Evolutionary conservation across 345 rosid genomes (phyloP).

Genomic region (Brassica carinata): DNA sequence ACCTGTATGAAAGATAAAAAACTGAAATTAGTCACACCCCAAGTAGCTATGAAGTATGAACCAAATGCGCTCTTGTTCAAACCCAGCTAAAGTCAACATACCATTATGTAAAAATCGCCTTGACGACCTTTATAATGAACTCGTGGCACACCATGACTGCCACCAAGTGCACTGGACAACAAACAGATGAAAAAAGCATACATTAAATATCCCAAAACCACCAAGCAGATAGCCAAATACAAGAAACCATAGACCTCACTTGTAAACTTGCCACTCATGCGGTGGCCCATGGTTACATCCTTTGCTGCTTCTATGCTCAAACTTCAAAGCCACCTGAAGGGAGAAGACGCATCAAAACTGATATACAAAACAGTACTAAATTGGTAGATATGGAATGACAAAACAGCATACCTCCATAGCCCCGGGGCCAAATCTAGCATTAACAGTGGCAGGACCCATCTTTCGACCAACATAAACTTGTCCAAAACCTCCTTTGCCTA

Average conservation of each 20-base stretch:
- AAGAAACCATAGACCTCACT: conserved; percentile 48
- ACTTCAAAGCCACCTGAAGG: conserved; percentile 83
- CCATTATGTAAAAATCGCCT: conserved; percentile 88
- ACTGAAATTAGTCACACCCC: not conserved
- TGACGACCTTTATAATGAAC: conserved; percentile 86
- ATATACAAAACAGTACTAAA: not conserved
- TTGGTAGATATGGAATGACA: not conserved
- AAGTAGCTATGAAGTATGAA: not conserved
- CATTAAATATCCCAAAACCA: not conserved
- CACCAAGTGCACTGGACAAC: conserved; percentile 71
- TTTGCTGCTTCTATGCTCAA: conserved; percentile 95
- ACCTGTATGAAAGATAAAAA: conserved; percentile 50
- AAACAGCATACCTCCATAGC: conserved; percentile 69
- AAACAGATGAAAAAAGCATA: conserved; percentile 5
- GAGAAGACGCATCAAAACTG: not conserved
- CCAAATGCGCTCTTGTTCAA: not conserved
- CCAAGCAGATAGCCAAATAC: not conserved
- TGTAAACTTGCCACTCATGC: conserved; percentile 98
- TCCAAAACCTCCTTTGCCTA: conserved; percentile 98
- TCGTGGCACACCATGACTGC: conserved; percentile 85
- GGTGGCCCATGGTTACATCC: conserved; percentile 96
- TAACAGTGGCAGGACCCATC: conserved; percentile 41
- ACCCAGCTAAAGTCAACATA: conserved; percentile 34
- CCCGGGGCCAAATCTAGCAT: conserved; percentile 70
- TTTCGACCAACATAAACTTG: conserved; percentile 93